Base-by-base conservation (phyloP, 257 asterid genomes). In the Nicotiana tabacum region DNA sequence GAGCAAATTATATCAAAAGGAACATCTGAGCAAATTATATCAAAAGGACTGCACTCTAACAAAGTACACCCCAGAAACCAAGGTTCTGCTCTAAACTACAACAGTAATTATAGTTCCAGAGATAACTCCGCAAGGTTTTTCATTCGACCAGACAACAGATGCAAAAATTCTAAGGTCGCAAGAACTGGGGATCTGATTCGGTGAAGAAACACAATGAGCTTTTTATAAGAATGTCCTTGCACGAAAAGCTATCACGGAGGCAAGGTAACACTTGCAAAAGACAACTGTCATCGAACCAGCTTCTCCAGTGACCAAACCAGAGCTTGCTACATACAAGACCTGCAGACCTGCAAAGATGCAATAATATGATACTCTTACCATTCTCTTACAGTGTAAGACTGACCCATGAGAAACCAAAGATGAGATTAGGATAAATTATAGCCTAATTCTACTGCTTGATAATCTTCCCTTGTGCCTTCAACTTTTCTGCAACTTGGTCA, bases 401-500 rank as follows among this genome's bases (percentile, higher is more conserved):
- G 51, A 43, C 9, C 51, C 51, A 43, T 43, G 51, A 87, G 87
- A 86, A 58, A 83, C 81, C 77, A 82, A 78, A 82, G 87, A 37
- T 78, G 51, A 83, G 91, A 87, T 83, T 84, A 65, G 85, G 85
- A 61, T 51, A 77, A 83, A 87, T 79, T 77, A 83, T 80, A 84
- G 51, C 51, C 12, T 43, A 43, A 43, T 43, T 43, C 51, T 43
- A 43, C 51, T 43, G 51, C 51, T 9, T 83, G 89, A 92, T 86
- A 86, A 86, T 74, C 90, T 88, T 91, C 87, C 94, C 92, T 82
- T 69, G 90, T 30, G 91, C 83, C 87, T 86, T 89, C 69, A 89
- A 87, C 90, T 90, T 95, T 67, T 89, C 89, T 56, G 93, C 92
- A 82, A 93, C 98, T 86, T 90, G 90, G 61, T 91, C 97, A 39